phyloP scores from a whole-genome alignment of 2,329 filamentous ascomycete genomes.

The Dactylellina drechsleri region DNA sequence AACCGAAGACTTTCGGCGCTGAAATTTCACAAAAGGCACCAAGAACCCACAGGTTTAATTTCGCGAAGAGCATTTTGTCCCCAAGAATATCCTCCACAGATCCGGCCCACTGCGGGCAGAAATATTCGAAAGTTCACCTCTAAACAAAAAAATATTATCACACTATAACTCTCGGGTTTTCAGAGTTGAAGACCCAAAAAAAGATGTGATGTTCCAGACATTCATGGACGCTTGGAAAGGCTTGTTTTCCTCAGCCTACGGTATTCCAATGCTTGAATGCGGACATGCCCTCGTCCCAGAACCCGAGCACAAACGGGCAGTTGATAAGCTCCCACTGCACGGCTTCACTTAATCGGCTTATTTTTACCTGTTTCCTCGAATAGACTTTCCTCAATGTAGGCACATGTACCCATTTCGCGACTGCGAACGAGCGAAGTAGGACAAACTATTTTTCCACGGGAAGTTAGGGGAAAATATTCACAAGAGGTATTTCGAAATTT shows the following conservation, averaged over 20 bases:
- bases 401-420: too few relatives aligned
- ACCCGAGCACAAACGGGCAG: constrained; percentile 17
- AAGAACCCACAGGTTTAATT: constrained; percentile 17
- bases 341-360: neutral
- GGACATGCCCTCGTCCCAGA: neutral
- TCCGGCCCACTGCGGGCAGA: constrained; percentile 29
- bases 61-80: constrained; percentile 17
- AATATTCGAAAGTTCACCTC: neutral
- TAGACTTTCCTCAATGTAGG: too few relatives aligned
- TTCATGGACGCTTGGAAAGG: neutral
- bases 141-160: too few relatives aligned
- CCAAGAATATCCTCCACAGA: constrained; percentile 10
- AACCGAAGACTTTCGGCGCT: neutral
- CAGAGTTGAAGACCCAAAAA: too few relatives aligned
- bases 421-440: too few relatives aligned
- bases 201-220: neutral
- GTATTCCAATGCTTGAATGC: neutral
- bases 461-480: too few relatives aligned
- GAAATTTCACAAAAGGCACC: constrained; percentile 5
- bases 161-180: too few relatives aligned
- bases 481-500: too few relatives aligned
- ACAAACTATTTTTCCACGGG: neutral
- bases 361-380: too few relatives aligned
- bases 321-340: constrained; percentile 6
- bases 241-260: neutral